Evolutionary conservation across 2,329 filamentous ascomycete species (phyloP), one percentile per base, ranked within the genome.

Genomic region (Tolypocladium nubicola): DNA sequence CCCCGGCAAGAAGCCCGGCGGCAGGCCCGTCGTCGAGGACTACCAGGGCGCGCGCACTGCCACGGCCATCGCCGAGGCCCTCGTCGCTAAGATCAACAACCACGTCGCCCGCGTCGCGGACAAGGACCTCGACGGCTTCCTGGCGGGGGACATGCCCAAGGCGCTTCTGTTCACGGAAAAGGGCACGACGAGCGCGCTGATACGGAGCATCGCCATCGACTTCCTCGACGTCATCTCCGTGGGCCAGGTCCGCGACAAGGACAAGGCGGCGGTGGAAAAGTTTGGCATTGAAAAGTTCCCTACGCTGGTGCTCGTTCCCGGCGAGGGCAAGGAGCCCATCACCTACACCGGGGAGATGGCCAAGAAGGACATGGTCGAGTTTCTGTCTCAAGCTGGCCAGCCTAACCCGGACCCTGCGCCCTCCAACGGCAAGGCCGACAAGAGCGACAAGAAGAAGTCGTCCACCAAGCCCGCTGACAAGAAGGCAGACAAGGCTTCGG

Each of bases 151-250:
- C 23, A 82, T 79, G 14, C 83, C 91, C 54, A 97, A 96, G 76
- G 92, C 89, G 0, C 84, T 99, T 39, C 77, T 99, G 3, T 97
- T 99, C 73, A 95, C 89, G 2, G 89, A 96, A 57, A 99, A 97
- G 77, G 90, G 91, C 26, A 87, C 88, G 7, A 93, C 89, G 0
- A 93, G 89, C 68, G 84, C 91, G 13, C 78, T 96, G 30, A 75
- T 97, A 62, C 89, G 88, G 71, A 86, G 90, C 60, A 72, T 97
- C 56, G 92, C 94, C 8, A 90, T 97, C 65, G 94, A 97, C 69
- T 99, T 93, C 72, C 79, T 94, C 33, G 91, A 86, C 40, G 83
- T 84, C 57, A 84, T 97, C 61, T 79, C 82, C 4, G 79, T 99
- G 40, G 93, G 85, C 10, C 93, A 97, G 72, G 81, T 96, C 57